phyloP scores from a whole-genome alignment of 129 eudicot genomes.

The Tanacetum coccineum region DNA sequence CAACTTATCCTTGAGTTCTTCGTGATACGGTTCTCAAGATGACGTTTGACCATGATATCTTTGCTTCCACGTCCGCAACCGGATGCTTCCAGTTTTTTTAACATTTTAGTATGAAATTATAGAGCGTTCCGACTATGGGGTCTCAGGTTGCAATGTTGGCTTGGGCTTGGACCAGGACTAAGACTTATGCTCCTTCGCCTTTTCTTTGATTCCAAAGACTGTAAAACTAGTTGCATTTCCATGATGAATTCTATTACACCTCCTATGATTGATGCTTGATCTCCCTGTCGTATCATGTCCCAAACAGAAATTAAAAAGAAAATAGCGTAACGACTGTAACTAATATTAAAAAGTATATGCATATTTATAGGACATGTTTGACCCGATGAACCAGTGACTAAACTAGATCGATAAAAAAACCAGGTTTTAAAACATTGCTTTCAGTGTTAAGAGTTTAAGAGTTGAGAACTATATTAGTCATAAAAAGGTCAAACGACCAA shows the following conservation, averaged over 20 bases:
- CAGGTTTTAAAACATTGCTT: too few species aligned
- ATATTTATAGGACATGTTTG: too few species aligned
- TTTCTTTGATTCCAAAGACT: conserved; percentile 82
- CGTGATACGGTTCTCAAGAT: conserved; percentile 67
- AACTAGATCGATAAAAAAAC: too few species aligned
- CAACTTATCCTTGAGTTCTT: conserved; percentile 75
- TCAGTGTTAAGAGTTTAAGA: too few species aligned
- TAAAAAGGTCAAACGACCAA: too few species aligned
- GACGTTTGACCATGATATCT: conserved; percentile 82
- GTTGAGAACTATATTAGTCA: too few species aligned
- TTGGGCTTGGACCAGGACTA: too few species aligned
- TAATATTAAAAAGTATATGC: too few species aligned
- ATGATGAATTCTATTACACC: conserved; percentile 92
- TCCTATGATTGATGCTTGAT: conserved; percentile 98
- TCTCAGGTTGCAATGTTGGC: conserved; percentile 41
- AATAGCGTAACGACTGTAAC: background rate
- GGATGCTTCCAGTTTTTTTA: conserved; percentile 79
- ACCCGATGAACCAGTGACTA: too few species aligned
- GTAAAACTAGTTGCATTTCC: conserved; percentile 83
- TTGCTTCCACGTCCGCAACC: conserved; percentile 91
- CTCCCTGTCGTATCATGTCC: conserved; percentile 50
- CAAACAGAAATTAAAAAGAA: background rate
- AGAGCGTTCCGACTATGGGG: conserved; percentile 42
- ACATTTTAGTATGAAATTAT: conserved; percentile 39
- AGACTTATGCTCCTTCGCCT: conserved; percentile 85